Evolutionary conservation across 1,139 yeast species (phyloP).

Genomic region (Arxiozyma bovina): DNA sequence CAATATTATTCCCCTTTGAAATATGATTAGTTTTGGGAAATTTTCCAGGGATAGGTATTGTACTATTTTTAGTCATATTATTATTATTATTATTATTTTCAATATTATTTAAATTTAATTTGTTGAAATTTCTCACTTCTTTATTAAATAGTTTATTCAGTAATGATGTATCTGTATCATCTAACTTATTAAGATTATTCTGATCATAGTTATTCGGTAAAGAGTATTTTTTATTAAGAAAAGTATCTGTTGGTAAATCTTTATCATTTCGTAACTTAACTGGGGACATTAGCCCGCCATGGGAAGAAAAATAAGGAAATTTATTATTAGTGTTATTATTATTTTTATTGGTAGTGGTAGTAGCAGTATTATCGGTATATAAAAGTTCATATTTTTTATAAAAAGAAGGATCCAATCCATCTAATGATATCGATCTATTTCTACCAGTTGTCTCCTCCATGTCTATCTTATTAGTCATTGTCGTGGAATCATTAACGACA

Average conservation of each 20-base stretch:
- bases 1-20: neutral
- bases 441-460: conserved; percentile 4
- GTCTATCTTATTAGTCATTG: conserved; percentile 24
- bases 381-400: conserved; percentile 23
- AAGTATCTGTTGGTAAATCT: conserved; percentile 19
- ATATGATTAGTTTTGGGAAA: conserved; percentile 9
- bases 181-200: neutral
- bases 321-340: too few species aligned
- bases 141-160: conserved; percentile 6
- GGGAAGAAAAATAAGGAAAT: neutral
- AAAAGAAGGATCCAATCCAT: conserved; percentile 20
- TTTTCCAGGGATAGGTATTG: conserved; percentile 11
- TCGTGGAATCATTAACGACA: neutral
- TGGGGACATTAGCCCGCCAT: conserved; percentile 10
- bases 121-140: neutral
- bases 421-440: conserved; percentile 22
- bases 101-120: neutral
- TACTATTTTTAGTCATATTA: neutral
- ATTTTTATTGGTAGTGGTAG: neutral
- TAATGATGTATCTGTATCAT: conserved; percentile 6
- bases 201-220: neutral
- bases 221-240: conserved; percentile 10
- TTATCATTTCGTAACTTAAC: conserved; percentile 11
- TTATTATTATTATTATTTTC: neutral
- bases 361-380: conserved; percentile 1